Conservation (phyloP, 192 early-diverging fungal species). For the Oehlia diaphana region DNA sequence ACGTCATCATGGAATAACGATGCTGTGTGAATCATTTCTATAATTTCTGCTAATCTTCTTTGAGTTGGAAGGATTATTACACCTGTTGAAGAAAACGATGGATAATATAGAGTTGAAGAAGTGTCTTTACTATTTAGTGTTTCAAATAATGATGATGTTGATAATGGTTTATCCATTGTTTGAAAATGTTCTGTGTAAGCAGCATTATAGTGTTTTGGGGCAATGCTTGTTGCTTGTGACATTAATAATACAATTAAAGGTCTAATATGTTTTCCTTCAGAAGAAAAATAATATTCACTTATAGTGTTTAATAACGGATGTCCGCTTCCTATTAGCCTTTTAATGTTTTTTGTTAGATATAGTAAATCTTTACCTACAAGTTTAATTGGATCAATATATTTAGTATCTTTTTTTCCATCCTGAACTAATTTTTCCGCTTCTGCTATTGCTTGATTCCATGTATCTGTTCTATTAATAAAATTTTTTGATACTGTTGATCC, state of each 20-base stretch:
- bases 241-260: constrained; percentile 90
- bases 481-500: neutral
- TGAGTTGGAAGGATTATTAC: constrained; percentile 79
- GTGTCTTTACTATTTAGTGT: neutral
- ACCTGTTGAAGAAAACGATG: constrained; percentile 31
- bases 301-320: constrained; percentile 91
- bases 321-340: constrained; percentile 76
- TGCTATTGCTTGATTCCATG: constrained; percentile 53
- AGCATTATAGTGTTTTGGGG: constrained; percentile 53
- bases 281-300: constrained; percentile 84
- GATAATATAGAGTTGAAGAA: constrained; percentile 7
- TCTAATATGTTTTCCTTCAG: constrained; percentile 88
- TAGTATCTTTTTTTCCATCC: constrained; percentile 34
- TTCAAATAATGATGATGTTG: constrained; percentile 31
- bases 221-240: constrained; percentile 78
- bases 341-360: constrained; percentile 84
- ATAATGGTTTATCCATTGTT: constrained; percentile 64
- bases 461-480: neutral
- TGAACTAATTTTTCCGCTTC: constrained; percentile 56
- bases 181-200: constrained; percentile 50
- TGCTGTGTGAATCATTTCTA: constrained; percentile 98
- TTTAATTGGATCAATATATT: constrained; percentile 68
- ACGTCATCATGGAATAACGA: constrained; percentile 93
- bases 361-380: constrained; percentile 84
- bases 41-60: constrained; percentile 91